phyloP scores from a whole-genome alignment of 1,139 yeast genomes.

The Spathaspora sp. region DNA sequence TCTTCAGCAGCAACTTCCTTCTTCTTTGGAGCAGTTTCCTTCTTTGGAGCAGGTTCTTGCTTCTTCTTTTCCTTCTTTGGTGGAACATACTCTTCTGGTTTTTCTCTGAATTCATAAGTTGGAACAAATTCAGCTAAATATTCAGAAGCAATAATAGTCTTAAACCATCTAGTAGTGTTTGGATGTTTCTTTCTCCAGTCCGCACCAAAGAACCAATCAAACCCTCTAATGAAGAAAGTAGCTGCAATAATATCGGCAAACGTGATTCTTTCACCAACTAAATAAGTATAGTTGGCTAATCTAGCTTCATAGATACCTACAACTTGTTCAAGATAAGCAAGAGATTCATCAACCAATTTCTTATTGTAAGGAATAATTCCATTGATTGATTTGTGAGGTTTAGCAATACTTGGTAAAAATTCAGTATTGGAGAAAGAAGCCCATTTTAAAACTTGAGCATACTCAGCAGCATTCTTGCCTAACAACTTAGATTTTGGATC shows the following conservation, averaged over 20 bases:
- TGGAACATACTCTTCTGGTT: conserved; percentile 66
- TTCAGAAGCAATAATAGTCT: conserved; percentile 62
- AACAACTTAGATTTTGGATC: conserved; percentile 41
- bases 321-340: conserved; percentile 37
- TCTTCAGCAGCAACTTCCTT: conserved; percentile 42
- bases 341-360: conserved; percentile 63
- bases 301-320: conserved; percentile 58
- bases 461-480: conserved; percentile 66
- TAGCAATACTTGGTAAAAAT: conserved; percentile 45
- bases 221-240: conserved; percentile 60
- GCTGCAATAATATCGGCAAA: conserved; percentile 82
- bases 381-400: conserved; percentile 31
- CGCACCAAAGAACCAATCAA: conserved; percentile 65
- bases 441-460: conserved; percentile 79
- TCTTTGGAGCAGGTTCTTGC: conserved; percentile 28
- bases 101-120: conserved; percentile 59
- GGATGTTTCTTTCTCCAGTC: conserved; percentile 81
- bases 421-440: conserved; percentile 78
- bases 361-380: conserved; percentile 67
- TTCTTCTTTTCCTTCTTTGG: conserved; percentile 78
- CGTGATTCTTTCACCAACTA: conserved; percentile 89
- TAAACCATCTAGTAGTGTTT: conserved; percentile 80
- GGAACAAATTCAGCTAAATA: conserved; percentile 43
- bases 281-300: conserved; percentile 75
- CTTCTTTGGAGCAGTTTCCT: conserved; percentile 38